Evolutionary conservation across 2,329 filamentous ascomycete species (phyloP).

Genomic region (Whalleya microplaca): DNA sequence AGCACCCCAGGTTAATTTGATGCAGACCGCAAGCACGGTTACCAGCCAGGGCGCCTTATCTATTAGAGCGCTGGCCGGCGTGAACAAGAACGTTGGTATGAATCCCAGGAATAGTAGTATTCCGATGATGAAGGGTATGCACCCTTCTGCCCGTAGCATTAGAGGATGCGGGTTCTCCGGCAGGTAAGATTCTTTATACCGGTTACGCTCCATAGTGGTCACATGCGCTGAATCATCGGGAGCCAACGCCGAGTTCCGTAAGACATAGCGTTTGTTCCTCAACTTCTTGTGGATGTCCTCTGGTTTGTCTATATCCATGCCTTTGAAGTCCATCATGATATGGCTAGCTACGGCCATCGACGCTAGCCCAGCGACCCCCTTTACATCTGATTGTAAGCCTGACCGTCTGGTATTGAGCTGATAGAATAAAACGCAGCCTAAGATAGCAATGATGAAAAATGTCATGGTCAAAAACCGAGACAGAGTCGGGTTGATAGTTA

Average conservation of each 20-base stretch:
- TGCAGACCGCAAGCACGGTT: conserved; percentile 65
- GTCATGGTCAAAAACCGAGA: conserved; percentile 64
- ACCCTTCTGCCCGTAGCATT: conserved; percentile 65
- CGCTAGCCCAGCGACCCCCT: conserved; percentile 73
- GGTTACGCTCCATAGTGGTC: conserved; percentile 47
- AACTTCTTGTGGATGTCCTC: conserved; percentile 69
- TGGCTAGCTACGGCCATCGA: conserved; percentile 76
- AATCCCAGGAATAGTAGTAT: conserved; percentile 60
- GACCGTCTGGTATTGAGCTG: conserved; percentile 65
- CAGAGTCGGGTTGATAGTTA: conserved; percentile 60
- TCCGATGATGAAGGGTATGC: conserved; percentile 62
- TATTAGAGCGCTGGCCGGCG: conserved; percentile 55
- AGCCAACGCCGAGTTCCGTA: conserved; percentile 72
- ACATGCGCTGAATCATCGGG: conserved; percentile 59
- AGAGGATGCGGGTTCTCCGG: conserved; percentile 68
- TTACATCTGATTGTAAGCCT: conserved; percentile 69
- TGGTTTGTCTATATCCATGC: conserved; percentile 69
- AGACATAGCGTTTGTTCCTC: conserved; percentile 67
- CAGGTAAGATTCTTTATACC: conserved; percentile 53
- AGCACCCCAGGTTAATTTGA: conserved; percentile 71
- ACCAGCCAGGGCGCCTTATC: conserved; percentile 68
- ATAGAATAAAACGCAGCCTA: conserved; percentile 61
- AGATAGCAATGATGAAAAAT: conserved; percentile 59
- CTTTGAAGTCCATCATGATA: conserved; percentile 74
- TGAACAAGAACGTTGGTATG: conserved; percentile 67